Base-by-base conservation (phyloP, 1,139 yeast genomes). In the Yamadazyma pseudoaaseri region DNA sequence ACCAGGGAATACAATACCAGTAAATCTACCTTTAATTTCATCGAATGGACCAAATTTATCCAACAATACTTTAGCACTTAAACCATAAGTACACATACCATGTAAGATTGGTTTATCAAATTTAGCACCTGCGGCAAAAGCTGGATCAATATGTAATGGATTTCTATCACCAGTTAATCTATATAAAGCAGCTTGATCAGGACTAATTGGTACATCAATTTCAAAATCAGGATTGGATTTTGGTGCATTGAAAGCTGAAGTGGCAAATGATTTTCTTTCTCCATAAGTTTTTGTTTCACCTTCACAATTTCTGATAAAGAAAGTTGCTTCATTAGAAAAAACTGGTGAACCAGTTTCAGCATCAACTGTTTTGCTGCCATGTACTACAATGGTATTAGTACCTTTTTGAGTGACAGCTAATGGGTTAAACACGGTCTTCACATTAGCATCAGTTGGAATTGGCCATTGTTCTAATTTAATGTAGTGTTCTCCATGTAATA, bases 1-100 rank as follows among this genome's bases (percentile, higher is more conserved):
- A 51, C 97, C 98, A n/a, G 97, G 97, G 78, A 78, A 89, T 27
- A 92, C 97, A 53, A 86, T 81, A 52, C 92, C 92, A 21, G 95
- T 77, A 59, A 92, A 92, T 58, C 97, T 80, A 23, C 79, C 95
- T 71, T 92, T 92, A 59, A 89, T 76, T 68, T 89, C 96, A 54
- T 75, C 76, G 62, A 84, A 86, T 30, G 76, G 71, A 38, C 97
- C 97, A 62, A 65, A 92, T 54, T 84, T 73, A 51, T 89, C 96
- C 52, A 74, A 72, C 50, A 92, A 71, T 11, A 77, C 76, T 62
- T 89, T 86, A 26, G 83, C 85, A 33, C 86, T 67, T 47, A 89
- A 76, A 43, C 97, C 97, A 60, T 86, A 79, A 30, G 89, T 76
- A 56, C 95, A 84, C 65, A 92, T 74, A 34, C 98, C 98, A 62